Evolutionary conservation across 257 asterid genomes (phyloP), one percentile per base, ranked within the genome.

Genomic region (Handroanthus guayacan): DNA sequence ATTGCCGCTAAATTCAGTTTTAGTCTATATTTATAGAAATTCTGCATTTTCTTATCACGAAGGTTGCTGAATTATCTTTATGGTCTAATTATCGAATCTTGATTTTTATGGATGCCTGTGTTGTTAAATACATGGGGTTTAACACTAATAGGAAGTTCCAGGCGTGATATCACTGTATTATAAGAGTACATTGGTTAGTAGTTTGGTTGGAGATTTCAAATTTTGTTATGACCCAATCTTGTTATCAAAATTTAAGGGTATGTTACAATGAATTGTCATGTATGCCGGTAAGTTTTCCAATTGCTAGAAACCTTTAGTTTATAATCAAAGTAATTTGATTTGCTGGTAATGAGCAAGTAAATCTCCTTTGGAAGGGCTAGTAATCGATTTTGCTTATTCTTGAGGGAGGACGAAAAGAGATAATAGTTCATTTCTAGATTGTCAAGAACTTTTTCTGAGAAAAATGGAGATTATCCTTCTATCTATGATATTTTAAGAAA

Each of bases 181-280:
- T 20, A 11, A 12, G 52, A 48, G 43, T 20, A 11, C 16, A 5
- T 57, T 62, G 36, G 5, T 41, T 66, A 14, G 60, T 39, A 62
- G 56, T 65, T 72, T 43, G 66, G 25, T 73, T 48, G 85, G 48
- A 31, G 57, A 66, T 47, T 20, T 37, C 20, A 8, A 56, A 55
- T 71, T 47, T 52, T 36, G 56, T 18, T 48, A 39, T 47, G 52
- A 47, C 14, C 14, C 16, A 18, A 58, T 55, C 11, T 36, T 17
- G 3, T 10, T 55, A 16, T 55, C 18, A 10, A 55, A 55, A 55
- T 16, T 55, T 55, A 2, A 55, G 34, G 62, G 62, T 18, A 0
- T 43, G 57, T 55, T 20, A 11, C 8, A 34, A 62, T 16, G 55
- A 17, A 63, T 18, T 39, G 31, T 39, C 38, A 38, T 12, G 3